Conservation (phyloP, 306 rosid species). For the Delonix regia region DNA sequence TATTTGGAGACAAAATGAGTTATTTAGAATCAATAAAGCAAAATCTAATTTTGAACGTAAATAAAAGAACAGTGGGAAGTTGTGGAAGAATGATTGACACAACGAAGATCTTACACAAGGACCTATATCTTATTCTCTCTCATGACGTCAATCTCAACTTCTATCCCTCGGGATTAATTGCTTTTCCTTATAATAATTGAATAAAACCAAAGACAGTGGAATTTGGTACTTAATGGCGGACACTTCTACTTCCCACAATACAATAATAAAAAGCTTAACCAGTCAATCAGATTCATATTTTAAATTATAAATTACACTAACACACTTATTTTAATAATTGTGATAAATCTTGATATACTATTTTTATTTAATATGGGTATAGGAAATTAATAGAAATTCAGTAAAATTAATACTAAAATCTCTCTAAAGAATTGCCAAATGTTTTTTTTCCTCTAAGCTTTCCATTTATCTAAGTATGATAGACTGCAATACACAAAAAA, state of each 20-base stretch:
- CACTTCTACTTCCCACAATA: slow-evolving; percentile 46
- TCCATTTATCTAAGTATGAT: too few species aligned
- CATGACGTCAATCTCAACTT: slow-evolving; percentile 51
- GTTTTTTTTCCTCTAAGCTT: too few species aligned
- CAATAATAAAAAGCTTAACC: neutral
- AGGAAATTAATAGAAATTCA: neutral
- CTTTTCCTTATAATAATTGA: slow-evolving; percentile 36
- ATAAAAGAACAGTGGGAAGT: slow-evolving; percentile 11
- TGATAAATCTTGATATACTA: too few species aligned
- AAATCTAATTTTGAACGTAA: slow-evolving; percentile 25
- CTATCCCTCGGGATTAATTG: slow-evolving; percentile 60
- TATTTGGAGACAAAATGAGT: slow-evolving; percentile 55
- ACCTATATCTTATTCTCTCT: slow-evolving; percentile 21
- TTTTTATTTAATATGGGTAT: too few species aligned
- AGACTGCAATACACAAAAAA: neutral
- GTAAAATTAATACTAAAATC: too few species aligned
- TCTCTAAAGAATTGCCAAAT: too few species aligned
- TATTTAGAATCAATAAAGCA: slow-evolving; percentile 69
- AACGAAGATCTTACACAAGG: slow-evolving; percentile 61
- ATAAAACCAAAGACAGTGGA: slow-evolving; percentile 41
- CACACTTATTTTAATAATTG: neutral
- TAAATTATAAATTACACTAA: neutral
- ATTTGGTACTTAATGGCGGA: slow-evolving; percentile 39
- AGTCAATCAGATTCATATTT: neutral
- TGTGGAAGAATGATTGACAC: slow-evolving; percentile 48